Percentiles rank a stretch among this genome's conserved stretches.
Evolutionary conservation across 768 basidiomycete species (phyloP).

Genomic region (Suillus tomentosus): DNA sequence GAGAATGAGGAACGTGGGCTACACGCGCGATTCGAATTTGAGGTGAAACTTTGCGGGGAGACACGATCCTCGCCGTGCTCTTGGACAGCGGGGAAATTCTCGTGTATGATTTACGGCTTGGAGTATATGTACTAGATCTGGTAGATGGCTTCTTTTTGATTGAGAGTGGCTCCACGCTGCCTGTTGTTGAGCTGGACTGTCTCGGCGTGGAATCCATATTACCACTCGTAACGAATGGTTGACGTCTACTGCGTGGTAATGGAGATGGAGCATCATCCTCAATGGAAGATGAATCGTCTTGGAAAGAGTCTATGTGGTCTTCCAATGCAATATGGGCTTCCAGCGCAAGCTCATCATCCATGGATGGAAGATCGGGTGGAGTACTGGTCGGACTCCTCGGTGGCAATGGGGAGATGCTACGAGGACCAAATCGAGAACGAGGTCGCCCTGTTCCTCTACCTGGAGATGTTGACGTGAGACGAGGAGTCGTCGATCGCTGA

Average conservation of each 20-base stretch:
- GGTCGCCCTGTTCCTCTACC: constrained; percentile 40
- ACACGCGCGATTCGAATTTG: constrained; percentile 42
- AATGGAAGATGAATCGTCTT: constrained; percentile 26
- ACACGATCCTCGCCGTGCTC: constrained; percentile 42
- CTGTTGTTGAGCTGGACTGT: constrained; percentile 34
- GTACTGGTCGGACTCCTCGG: constrained; percentile 40
- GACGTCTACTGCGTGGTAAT: constrained; percentile 73
- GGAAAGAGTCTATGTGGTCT: constrained; percentile 29
- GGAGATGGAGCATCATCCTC: constrained; percentile 42
- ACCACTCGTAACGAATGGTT: constrained; percentile 57
- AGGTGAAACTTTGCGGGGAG: constrained; percentile 58
- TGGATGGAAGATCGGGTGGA: constrained; percentile 36
- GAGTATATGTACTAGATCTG: constrained; percentile 43
- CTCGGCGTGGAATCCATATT: constrained; percentile 60
- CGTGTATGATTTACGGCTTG: constrained; percentile 35
- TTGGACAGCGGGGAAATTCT: constrained; percentile 59
- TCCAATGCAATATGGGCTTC: constrained; percentile 45
- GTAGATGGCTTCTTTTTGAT: constrained; percentile 84
- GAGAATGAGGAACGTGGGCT: constrained; percentile 24
- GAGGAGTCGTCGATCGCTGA: constrained; percentile 50
- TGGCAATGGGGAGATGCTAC: constrained; percentile 72
- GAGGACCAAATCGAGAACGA: constrained; percentile 66
- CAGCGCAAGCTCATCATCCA: constrained; percentile 48
- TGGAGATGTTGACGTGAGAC: constrained; percentile 45
- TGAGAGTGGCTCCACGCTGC: constrained; percentile 70